Base-by-base conservation (phyloP, 1,139 yeast genomes). In the Magnusiomyces ingens region DNA sequence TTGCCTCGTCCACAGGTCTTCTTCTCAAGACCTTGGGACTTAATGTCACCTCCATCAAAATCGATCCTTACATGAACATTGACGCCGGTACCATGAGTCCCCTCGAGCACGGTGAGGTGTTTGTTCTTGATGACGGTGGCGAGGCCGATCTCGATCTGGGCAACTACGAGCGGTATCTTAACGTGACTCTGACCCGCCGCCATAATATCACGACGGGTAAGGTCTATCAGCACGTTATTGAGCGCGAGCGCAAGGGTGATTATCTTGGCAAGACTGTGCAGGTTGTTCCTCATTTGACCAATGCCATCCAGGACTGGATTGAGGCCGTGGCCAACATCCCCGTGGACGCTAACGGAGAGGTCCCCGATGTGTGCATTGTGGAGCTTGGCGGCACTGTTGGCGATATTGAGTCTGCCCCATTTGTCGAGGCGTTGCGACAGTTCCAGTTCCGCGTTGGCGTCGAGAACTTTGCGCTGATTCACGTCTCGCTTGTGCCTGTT, bases 1-100 rank as follows among this genome's bases (percentile, higher is more conserved):
- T 91, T 58, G 95, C 99, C 56, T 90, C 98, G 42, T 89, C 97
- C 55, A 93, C 99, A 32, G 99, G 99, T 56, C 82, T 94, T 72
- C 74, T 93, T 62, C 80, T 94, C 72, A 94, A 94, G 73, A 91
- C 99, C 52, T 74, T 89, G 59, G 99, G 99, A 53, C 79, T 86
- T 65, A 84, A 95, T 70, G 99, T 91, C 58, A 91, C 99, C 4
- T 90, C 98, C 15, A 93, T 94, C 75, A 93, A 93, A 72, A 93
- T 93, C 67, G 99, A 93, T 75, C 99, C 99, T 46, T 93, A 93
- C 74, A 88, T 93, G 95, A 93, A 93, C 74, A 89, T 93, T 62
- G 99, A 93, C 74, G 99, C 99, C 48, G 99, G 99, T 64, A 93
- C 99, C 52, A 93, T 93, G 99, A 88, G 96, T 46, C 99, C 99